Percentiles rank a stretch among this genome's conserved stretches.
Evolutionary conservation across 306 rosid species (phyloP).

Genomic region (Spatholobus suberectus): DNA sequence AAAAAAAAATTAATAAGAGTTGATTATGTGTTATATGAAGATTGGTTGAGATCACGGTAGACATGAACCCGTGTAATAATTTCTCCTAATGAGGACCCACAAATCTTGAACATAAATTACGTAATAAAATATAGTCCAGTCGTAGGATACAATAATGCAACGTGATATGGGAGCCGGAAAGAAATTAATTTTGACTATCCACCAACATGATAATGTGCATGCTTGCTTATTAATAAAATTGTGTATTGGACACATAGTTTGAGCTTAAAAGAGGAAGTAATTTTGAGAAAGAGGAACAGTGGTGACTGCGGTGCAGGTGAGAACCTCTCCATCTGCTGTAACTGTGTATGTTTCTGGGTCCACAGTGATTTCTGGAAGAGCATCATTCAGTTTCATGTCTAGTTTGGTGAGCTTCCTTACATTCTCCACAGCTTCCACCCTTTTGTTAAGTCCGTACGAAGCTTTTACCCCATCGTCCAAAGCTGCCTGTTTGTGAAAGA

Average conservation of each 20-base stretch:
- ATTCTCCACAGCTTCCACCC: constrained; percentile 70
- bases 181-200: neutral
- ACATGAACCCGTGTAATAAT: too few relatives aligned
- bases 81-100: neutral
- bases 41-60: too few relatives aligned
- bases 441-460: constrained; percentile 71
- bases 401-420: constrained; percentile 77
- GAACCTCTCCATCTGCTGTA: constrained; percentile 77
- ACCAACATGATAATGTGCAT: neutral
- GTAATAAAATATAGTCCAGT: neutral
- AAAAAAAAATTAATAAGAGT: too few relatives aligned
- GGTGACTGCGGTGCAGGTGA: constrained; percentile 67
- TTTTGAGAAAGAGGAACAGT: constrained; percentile 80
- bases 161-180: too few relatives aligned
- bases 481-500: constrained; percentile 64
- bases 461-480: constrained; percentile 57
- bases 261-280: constrained; percentile 76
- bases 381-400: constrained; percentile 86
- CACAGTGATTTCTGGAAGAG: constrained; percentile 82
- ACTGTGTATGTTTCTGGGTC: constrained; percentile 88
- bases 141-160: neutral
- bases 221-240: neutral
- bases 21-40: too few relatives aligned
- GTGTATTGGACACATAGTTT: neutral
- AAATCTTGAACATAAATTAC: neutral